Conservation (phyloP, 768 basidiomycete genomes). For the Mycena crocata region DNA sequence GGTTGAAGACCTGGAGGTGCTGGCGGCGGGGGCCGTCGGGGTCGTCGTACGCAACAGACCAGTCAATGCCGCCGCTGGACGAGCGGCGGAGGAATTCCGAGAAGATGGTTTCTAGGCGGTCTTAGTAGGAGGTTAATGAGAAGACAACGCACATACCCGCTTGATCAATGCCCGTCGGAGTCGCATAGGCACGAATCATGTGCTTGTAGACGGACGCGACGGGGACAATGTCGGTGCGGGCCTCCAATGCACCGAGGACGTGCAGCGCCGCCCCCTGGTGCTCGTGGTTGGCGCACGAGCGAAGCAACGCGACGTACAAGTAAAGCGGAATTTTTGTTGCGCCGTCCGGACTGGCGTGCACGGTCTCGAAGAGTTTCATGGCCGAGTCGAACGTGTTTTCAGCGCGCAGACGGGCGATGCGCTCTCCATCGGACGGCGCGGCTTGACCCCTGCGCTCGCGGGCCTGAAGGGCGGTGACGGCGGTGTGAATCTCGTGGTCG, state of each 20-base stretch:
- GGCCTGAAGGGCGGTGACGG: constrained; percentile 56
- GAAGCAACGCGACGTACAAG: constrained; percentile 68
- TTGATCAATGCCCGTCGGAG: constrained; percentile 57
- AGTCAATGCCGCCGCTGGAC: constrained; percentile 49
- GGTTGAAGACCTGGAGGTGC: constrained; percentile 72
- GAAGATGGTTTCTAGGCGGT: constrained; percentile 65
- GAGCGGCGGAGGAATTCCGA: constrained; percentile 63
- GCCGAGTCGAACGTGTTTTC: constrained; percentile 83
- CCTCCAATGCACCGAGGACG: constrained; percentile 73
- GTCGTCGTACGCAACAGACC: constrained; percentile 37
- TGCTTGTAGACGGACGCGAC: constrained; percentile 57
- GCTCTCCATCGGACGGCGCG: constrained; percentile 36
- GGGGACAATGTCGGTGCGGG: constrained; percentile 48
- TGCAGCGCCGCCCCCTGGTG: constrained; percentile 71
- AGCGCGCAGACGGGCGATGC: constrained; percentile 56
- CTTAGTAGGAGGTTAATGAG: neutral
- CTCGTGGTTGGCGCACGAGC: constrained; percentile 67
- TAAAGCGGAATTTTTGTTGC: constrained; percentile 44
- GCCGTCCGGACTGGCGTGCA: constrained; percentile 53
- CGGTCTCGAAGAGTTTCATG: constrained; percentile 77
- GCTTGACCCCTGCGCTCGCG: constrained; percentile 45
- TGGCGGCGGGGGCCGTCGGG: constrained; percentile 42
- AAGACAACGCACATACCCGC: constrained; percentile 35
- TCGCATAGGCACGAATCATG: constrained; percentile 70
- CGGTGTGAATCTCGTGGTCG: constrained; percentile 69